These are phyloP conservation scores for Ricinus communis DNA, from an alignment of 345 rosid genomes.

Conservation along the genomic window DNA sequence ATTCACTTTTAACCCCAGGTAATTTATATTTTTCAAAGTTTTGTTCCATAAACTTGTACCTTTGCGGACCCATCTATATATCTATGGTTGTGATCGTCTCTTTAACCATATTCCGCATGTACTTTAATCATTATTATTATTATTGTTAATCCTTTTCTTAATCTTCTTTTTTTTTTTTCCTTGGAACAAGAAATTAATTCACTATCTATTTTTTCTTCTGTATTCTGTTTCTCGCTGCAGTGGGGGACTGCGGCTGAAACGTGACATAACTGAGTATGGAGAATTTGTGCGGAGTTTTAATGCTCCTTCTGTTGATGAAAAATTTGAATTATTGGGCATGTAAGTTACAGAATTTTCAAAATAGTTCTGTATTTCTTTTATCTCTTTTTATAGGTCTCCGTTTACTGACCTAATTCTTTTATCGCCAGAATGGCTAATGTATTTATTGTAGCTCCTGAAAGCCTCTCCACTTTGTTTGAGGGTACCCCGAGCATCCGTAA, in stretches of 20 bases:
- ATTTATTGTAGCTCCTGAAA: constrained; percentile 95
- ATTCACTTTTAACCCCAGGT: constrained; percentile 97
- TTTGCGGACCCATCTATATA: too few species aligned
- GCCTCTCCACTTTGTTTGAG: constrained; percentile 86
- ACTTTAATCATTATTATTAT: too few species aligned
- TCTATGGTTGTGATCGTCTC: too few species aligned
- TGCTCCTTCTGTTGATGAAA: constrained; percentile 93
- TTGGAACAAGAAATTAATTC: constrained; percentile 4
- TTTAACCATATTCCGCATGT: too few species aligned
- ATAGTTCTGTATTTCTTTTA: not conserved
- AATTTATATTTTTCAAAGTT: constrained; percentile 22
- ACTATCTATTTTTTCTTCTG: constrained; percentile 17
- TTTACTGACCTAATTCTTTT: constrained; percentile 15
- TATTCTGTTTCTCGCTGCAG: constrained; percentile 35
- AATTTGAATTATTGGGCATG: constrained; percentile 93
- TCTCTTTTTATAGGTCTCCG: not conserved
- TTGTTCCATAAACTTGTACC: not conserved
- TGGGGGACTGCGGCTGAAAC: constrained; percentile 95
- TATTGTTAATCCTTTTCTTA: constrained; percentile 23
- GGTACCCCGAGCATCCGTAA: constrained; percentile 91
- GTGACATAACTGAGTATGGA: constrained; percentile 91
- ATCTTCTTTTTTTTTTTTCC: not conserved
- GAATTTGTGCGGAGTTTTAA: constrained; percentile 79
- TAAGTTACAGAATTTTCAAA: constrained; percentile 34
- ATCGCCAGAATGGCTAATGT: constrained; percentile 83